Conservation (phyloP, 108 stramenopile species). For the Nitzschia sp. region DNA sequence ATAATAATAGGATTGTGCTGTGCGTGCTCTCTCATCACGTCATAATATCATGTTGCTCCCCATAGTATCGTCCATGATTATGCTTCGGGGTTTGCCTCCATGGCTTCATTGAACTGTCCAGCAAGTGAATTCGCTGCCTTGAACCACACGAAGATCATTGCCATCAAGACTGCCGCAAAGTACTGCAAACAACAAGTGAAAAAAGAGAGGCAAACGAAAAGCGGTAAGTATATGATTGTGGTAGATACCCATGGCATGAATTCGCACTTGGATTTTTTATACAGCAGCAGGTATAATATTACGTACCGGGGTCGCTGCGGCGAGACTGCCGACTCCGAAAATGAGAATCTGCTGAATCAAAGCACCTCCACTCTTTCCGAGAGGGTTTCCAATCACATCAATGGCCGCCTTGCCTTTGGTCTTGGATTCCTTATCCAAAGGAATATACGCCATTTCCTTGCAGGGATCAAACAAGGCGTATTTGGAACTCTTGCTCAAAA, state of each 20-base stretch:
- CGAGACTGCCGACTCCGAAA: conserved; percentile 87
- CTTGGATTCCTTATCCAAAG: conserved; percentile 95
- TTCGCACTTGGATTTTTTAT: background rate
- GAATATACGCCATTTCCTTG: conserved; percentile 99
- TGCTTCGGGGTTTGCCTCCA: conserved; percentile 35
- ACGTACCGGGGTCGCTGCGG: conserved; percentile 83
- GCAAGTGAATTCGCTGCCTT: conserved; percentile 74
- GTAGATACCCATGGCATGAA: background rate
- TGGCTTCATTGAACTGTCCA: conserved; percentile 81
- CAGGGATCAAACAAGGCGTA: conserved; percentile 97
- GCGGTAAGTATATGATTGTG: background rate
- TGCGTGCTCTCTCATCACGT: too few species aligned
- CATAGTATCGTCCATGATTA: too few species aligned
- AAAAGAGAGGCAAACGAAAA: background rate
- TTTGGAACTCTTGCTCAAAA: conserved; percentile 93
- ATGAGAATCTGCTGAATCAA: conserved; percentile 94
- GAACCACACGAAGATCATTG: conserved; percentile 77
- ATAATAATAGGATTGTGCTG: too few species aligned
- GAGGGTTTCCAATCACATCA: conserved; percentile 96
- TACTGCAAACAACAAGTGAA: conserved; percentile 16
- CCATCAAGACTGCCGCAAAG: conserved; percentile 76
- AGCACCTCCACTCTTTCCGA: conserved; percentile 96
- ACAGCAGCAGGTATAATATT: background rate
- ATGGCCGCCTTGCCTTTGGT: conserved; percentile 99
- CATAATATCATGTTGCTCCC: too few species aligned